Conservation (phyloP, 164 flowering plant species). For the Brasenia schreberi region DNA sequence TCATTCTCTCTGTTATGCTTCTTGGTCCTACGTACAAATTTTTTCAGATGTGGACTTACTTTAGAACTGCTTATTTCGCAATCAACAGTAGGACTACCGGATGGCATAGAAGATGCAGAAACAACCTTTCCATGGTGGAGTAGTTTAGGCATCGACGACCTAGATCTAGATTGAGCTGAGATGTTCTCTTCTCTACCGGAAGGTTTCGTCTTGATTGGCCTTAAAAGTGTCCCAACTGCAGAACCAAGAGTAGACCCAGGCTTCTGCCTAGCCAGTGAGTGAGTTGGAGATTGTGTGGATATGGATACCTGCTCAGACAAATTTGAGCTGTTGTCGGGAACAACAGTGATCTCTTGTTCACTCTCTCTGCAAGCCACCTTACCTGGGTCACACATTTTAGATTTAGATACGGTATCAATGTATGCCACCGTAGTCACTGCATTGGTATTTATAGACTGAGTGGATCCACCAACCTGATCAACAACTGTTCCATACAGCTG, state of each 20-base stretch:
- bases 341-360: neutral
- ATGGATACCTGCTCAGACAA: neutral
- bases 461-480: conserved; percentile 15
- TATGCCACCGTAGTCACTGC: neutral
- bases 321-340: neutral
- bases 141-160: neutral
- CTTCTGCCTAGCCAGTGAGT: neutral
- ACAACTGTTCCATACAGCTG: conserved; percentile 48
- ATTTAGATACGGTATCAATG: neutral
- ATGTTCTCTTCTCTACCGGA: neutral
- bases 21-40: neutral
- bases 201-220: neutral
- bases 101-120: neutral
- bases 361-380: neutral
- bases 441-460: neutral
- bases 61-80: neutral
- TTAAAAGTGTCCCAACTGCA: neutral
- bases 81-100: neutral
- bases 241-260: neutral
- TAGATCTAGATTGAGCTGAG: neutral
- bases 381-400: neutral
- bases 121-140: neutral
- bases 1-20: neutral
- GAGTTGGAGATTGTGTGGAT: neutral
- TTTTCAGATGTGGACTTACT: neutral